Base-by-base conservation (phyloP, 495 filamentous ascomycete genomes). In the Hyaloscypha variabilis region DNA sequence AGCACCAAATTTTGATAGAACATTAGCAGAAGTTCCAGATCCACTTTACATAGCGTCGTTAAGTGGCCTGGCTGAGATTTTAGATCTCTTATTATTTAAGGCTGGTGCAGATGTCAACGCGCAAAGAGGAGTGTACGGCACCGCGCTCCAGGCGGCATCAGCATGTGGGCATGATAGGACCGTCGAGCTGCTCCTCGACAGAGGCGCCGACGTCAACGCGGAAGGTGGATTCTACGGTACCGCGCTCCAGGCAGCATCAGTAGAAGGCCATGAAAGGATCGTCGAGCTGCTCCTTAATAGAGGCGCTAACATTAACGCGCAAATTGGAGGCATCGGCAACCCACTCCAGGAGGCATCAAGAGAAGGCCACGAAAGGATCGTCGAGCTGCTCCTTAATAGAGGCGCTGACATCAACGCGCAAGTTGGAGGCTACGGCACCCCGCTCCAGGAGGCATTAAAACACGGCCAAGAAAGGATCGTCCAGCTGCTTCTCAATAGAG, bases 81-180 rank as follows among this genome's bases (percentile, higher is more conserved):
- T 10, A 34, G 30, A 34, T 34, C 30, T 34, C 30, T 34, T 34
- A 34, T 34, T 34, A 34, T 34, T 34, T 34, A 34, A 34, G 30
- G 30, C 30, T 34, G 10, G 30, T 5, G 30, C 30, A 34, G 30
- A 34, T 10, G 30, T 34, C 30, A 34, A 34, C 30, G 30, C 30
- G 30, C 30, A 34, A 34, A 10, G 30, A 5, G 30, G 30, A 34
- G 10, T 34, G 30, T 34, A 5, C 30, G 30, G 30, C 30, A 73
- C 69, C 24, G 67, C 71, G 8, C 61, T 75, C 26, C 71, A 72
- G 51, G 67, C 67, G 21, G 67, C 68, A 10, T 50, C 71, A n/a
- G 60, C 23, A 51, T 55, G 58, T 23, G 73, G 73, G 0, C 58
- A 72, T 58, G 19, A 70, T 19, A 36, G 46, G 8, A 55, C 70